Evolutionary conservation across 371 early-diverging fungal genomes (phyloP).

Genomic region (Actinomortierella ambigua): DNA sequence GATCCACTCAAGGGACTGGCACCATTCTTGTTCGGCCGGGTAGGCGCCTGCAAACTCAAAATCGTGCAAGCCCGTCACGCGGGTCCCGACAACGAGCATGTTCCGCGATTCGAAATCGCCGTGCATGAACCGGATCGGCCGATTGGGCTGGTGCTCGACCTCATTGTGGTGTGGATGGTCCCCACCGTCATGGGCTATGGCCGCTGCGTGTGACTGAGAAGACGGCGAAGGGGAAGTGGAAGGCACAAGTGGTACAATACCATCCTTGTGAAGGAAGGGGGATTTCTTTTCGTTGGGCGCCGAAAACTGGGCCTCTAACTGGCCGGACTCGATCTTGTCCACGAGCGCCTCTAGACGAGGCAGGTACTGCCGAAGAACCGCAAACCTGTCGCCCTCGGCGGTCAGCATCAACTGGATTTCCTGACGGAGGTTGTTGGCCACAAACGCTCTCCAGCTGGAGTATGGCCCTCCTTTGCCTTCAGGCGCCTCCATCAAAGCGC

Average conservation of each 20-base stretch:
- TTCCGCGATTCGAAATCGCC: constrained; percentile 37
- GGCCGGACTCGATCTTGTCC: constrained; percentile 16
- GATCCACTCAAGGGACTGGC: constrained; percentile 35
- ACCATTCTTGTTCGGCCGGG: constrained; percentile 45
- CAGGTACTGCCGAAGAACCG: constrained; percentile 2
- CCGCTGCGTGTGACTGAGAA: too few relatives aligned
- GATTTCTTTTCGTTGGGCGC: too few relatives aligned
- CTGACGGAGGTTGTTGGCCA: constrained; percentile 16
- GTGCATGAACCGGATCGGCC: constrained; percentile 28
- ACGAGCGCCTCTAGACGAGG: constrained; percentile 23
- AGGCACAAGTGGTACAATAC: too few relatives aligned
- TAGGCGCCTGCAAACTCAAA: constrained; percentile 43
- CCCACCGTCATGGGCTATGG: too few relatives aligned
- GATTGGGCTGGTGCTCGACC: neutral
- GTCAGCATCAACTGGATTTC: constrained; percentile 12
- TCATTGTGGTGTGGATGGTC: neutral
- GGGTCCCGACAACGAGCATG: constrained; percentile 27
- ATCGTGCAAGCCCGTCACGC: constrained; percentile 25
- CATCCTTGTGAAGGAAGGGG: too few relatives aligned
- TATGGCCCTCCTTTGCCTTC: constrained; percentile 17
- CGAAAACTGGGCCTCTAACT: constrained; percentile 22
- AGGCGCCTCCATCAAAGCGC: constrained; percentile 34
- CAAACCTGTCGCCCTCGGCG: neutral
- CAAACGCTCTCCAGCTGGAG: constrained; percentile 22
- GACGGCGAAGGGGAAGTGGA: too few relatives aligned